Evolutionary conservation across 1,284 basidiomycete genomes (phyloP).

Genomic region (Malassezia equina): DNA sequence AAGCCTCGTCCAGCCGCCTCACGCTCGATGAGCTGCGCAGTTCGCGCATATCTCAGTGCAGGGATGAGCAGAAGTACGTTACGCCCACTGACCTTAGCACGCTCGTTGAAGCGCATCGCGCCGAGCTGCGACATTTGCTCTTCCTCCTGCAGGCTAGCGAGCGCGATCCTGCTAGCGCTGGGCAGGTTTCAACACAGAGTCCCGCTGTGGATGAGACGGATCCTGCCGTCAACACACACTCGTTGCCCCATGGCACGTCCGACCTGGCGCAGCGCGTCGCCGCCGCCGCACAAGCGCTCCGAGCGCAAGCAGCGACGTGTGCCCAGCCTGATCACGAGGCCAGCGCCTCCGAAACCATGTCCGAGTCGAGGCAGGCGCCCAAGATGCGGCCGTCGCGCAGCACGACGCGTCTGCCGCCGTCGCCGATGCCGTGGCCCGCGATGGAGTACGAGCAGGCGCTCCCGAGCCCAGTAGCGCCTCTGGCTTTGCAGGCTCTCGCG

Average conservation of each 20-base stretch:
- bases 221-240: background rate
- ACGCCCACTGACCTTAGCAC: background rate
- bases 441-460: conserved; percentile 7
- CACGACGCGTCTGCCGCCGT: conserved; percentile 9
- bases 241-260: background rate
- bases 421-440: conserved; percentile 3
- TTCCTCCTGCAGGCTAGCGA: conserved; percentile 4
- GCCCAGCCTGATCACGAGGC: background rate
- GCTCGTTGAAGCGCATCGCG: background rate
- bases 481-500: conserved; percentile 32
- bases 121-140: conserved; percentile 3
- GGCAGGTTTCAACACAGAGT: background rate
- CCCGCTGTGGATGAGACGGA: background rate
- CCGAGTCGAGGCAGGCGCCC: background rate
- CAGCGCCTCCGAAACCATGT: background rate
- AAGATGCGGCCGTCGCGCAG: background rate
- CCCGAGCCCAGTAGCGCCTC: conserved; percentile 25
- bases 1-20: conserved; percentile 6
- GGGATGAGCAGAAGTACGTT: conserved; percentile 2
- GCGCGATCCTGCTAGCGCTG: background rate
- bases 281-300: background rate
- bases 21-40: conserved; percentile 13
- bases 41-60: background rate
- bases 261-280: background rate
- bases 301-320: background rate